Base-by-base conservation (phyloP, 2,329 filamentous ascomycete genomes). In the Trichoderma sp. region DNA sequence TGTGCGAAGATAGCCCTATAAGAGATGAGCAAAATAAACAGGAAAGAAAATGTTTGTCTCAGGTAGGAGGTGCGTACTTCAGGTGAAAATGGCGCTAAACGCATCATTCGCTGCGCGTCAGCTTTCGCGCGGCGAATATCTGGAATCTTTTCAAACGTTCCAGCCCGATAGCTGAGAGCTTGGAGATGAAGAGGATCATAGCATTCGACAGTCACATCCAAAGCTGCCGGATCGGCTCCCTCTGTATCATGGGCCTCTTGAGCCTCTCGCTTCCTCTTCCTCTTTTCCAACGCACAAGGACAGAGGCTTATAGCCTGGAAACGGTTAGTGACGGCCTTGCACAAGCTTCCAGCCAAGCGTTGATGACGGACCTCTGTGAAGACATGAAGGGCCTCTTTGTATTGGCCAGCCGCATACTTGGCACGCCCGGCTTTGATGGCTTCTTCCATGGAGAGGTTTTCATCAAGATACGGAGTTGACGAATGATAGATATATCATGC, bases 61-160 rank as follows among this genome's bases (percentile, higher is more conserved):
- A n/a, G 24, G 49, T 13, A 46, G 8, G 24, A n/a, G 26, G 28
- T 5, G 56, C 77, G 46, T 73, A 82, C 81, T 71, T 83, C 80
- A 18, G 81, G 76, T 1, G 79, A 73, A 43, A 76, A 74, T 26
- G 81, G 81, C 6, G 81, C 79, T 52, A 83, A 75, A 66, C 82
- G 80, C 21, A 83, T 70, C 26, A 83, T 77, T 80, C 81, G 83
- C 72, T 81, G 79, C 10, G 81, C 81, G 66, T 83, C 81, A 39
- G 71, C 76, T 69, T 74, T 76, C 16, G 81, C 81, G 28, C 78
- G 77, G 5, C 76, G 77, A 2, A 82, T 73, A 66, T 81, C 77
- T 8, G 74, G 72, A 46, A 82, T 72, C 26, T 77, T 77, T 68
- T 82, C 80, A 66, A 81, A 81, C 0, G 78, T 79, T 2, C 80